Conservation (phyloP, 2,329 filamentous ascomycete species). For the Leptodontidium sp. region DNA sequence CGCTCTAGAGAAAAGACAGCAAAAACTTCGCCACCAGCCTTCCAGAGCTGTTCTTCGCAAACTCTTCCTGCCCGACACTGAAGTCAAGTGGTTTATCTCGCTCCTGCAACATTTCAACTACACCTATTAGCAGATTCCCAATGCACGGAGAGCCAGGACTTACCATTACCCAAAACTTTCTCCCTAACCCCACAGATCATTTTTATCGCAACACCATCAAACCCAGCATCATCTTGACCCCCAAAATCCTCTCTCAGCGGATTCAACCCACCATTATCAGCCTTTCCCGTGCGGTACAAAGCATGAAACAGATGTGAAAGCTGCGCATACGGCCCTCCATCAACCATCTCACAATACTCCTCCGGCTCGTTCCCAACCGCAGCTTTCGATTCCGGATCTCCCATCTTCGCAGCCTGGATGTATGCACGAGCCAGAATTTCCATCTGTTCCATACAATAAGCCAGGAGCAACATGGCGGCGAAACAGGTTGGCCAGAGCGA, state of each 20-base stretch:
- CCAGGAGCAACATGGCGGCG: conserved; percentile 28
- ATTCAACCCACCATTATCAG: conserved; percentile 29
- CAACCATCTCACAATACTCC: conserved; percentile 24
- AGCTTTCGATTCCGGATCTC: neutral
- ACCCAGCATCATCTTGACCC: neutral
- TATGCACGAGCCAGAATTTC: conserved; percentile 24
- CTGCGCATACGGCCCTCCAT: conserved; percentile 28
- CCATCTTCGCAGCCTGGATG: conserved; percentile 15
- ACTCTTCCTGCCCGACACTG: conserved; percentile 6
- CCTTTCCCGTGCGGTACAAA: conserved; percentile 33
- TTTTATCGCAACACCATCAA: conserved; percentile 14
- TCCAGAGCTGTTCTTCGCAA: conserved; percentile 29
- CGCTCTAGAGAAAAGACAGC: conserved; percentile 56
- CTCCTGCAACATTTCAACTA: conserved; percentile 18
- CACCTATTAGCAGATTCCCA: neutral
- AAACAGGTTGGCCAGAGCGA: conserved; percentile 32
- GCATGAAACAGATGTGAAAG: conserved; percentile 35
- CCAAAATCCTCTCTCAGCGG: conserved; percentile 24
- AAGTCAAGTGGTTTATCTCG: conserved; percentile 16
- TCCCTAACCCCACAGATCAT: conserved; percentile 26
- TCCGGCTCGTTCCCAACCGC: conserved; percentile 16
- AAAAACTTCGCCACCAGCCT: conserved; percentile 42
- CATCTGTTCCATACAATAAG: conserved; percentile 30
- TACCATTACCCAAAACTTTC: conserved; percentile 23
- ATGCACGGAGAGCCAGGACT: neutral